These are phyloP conservation scores for Citrus australasica DNA, from an alignment of 345 rosid genomes.

Conservation along the genomic window DNA sequence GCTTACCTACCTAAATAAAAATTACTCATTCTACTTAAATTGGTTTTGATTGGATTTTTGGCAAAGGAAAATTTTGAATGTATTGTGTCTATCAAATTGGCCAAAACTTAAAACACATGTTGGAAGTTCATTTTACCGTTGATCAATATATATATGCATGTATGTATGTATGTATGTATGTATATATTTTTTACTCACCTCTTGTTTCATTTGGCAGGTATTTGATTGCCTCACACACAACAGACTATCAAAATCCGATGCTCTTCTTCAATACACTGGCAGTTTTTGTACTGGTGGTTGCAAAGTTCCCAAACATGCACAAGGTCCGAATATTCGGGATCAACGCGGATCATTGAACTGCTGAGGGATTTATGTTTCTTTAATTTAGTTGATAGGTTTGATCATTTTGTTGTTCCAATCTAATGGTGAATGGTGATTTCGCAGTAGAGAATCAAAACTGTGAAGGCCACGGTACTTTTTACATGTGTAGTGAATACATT, in stretches of 20 bases:
- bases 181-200: neutral
- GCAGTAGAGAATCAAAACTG: conserved; percentile 36
- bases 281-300: conserved; percentile 63
- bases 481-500: conserved; percentile 13
- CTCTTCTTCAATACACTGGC: conserved; percentile 68
- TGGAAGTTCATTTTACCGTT: neutral
- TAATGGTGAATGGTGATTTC: conserved; percentile 18
- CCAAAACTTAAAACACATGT: neutral
- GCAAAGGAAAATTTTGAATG: neutral
- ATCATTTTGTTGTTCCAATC: conserved; percentile 15
- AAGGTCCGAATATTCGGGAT: conserved; percentile 88
- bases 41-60: neutral
- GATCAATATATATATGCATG: neutral
- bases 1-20: neutral
- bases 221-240: conserved; percentile 80
- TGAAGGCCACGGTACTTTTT: conserved; percentile 23
- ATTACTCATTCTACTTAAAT: neutral
- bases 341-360: conserved; percentile 56
- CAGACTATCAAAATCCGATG: conserved; percentile 78
- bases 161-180: neutral
- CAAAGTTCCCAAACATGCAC: conserved; percentile 88
- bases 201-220: conserved; percentile 38
- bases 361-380: conserved; percentile 4
- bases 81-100: neutral
- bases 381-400: neutral